A percentile compares a stretch with the other conserved stretches of the same genome.
phyloP scores from a whole-genome alignment of 768 basidiomycete genomes.

The Harrya chromipes region DNA sequence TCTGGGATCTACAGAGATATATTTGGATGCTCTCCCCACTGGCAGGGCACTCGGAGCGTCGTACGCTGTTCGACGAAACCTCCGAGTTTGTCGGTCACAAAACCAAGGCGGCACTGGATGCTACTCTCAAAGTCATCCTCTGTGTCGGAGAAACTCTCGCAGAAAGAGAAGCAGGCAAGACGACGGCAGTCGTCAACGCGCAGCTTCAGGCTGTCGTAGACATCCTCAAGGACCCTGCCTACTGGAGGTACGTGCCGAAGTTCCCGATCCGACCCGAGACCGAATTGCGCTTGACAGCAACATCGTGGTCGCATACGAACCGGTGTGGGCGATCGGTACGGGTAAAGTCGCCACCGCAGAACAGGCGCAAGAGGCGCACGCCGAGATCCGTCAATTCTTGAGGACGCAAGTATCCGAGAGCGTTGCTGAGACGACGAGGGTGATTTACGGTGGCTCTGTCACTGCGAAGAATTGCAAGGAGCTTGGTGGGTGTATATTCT shows the following conservation, averaged over 20 bases:
- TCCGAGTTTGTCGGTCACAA: conserved; percentile 82
- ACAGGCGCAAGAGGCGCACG: conserved; percentile 94
- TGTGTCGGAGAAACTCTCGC: conserved; percentile 94
- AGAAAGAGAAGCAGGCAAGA: conserved; percentile 79
- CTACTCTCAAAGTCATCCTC: conserved; percentile 81
- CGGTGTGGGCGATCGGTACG: conserved; percentile 98
- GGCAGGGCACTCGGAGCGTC: conserved; percentile 97
- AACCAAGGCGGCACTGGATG: conserved; percentile 77
- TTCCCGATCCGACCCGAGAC: background rate
- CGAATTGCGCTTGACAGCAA: conserved; percentile 44
- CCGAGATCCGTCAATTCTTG: conserved; percentile 76
- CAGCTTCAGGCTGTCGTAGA: conserved; percentile 79
- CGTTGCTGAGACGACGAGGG: conserved; percentile 71
- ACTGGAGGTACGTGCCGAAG: conserved; percentile 71
- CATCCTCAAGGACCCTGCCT: conserved; percentile 47
- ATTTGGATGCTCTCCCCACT: background rate
- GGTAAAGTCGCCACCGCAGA: conserved; percentile 89
- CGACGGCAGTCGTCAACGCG: conserved; percentile 72
- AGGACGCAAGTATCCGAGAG: conserved; percentile 55
- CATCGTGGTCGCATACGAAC: conserved; percentile 94
- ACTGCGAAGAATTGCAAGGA: conserved; percentile 85
- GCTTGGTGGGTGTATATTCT: conserved; percentile 56
- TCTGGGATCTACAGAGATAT: background rate
- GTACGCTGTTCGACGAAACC: conserved; percentile 87
- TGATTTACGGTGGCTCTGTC: conserved; percentile 97